Base-by-base conservation (phyloP, 2,329 filamentous ascomycete species). In the Albifimbria verrucaria region DNA sequence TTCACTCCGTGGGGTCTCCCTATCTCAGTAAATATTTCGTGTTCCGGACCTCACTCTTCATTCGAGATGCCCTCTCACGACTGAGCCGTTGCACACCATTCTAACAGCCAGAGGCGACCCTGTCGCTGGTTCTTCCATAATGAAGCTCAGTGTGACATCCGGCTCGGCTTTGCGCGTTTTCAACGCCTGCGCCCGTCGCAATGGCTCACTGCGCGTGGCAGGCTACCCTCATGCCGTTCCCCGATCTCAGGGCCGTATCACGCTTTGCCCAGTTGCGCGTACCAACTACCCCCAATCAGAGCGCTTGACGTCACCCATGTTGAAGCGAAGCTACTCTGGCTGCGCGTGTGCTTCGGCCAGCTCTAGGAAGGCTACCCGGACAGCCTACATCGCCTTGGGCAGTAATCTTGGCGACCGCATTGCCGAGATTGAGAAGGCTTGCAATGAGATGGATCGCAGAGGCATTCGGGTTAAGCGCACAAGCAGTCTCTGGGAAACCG, bases 391-490 rank as follows among this genome's bases (percentile, higher is more conserved):
- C 62, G 94, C 93, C 7, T 77, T 99, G 7, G 94, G 94, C 1
- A 96, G 92, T 73, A 99, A 99, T 69, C 72, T 97, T 49, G 93
- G 92, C 4, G 87, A 97, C 67, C 86, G 92, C 42, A 80, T 96
- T 49, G 81, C 79, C 42, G 89, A 88, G 82, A 95, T 99, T 59
- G 92, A 97, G 69, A 78, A 81, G 62, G 93, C 94, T 1, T 92
- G 92, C 68, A 78, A 77, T 44, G 82, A 88, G 66, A 91, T 99
- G 84, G 84, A 89, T 57, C 75, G 78, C 44, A 78, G 83, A 21
- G 86, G 85, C 28, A 90, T 97, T 65, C 82, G 73, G 50, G 81
- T 99, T 39, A 80, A 84, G 63, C 80, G 87, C 62, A 96, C 93
- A 0, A 97, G 93, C 69, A 88, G 86, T 56, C 77, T 99, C 3